phyloP scores from a whole-genome alignment of 495 filamentous ascomycete species.

The Ascodesmis nigricans region DNA sequence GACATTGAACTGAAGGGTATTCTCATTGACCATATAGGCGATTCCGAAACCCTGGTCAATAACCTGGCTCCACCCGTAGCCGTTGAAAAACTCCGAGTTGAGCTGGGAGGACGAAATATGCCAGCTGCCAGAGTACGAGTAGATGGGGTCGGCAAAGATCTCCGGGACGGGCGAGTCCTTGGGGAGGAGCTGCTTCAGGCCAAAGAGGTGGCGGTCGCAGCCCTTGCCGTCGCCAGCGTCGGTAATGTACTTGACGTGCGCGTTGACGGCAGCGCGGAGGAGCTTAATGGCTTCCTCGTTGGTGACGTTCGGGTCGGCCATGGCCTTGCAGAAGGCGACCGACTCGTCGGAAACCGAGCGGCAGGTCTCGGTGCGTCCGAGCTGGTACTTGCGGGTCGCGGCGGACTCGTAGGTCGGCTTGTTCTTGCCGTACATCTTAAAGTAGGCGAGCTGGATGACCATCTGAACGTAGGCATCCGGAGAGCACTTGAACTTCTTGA shows the following conservation, averaged over 20 bases:
- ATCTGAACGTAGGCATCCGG: conserved; percentile 97
- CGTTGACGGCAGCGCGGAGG: conserved; percentile 59
- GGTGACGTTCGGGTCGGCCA: conserved; percentile 40
- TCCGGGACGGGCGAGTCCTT: conserved; percentile 63
- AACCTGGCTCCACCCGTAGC: conserved; percentile 98
- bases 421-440: conserved; percentile 98
- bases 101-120: conserved; percentile 74
- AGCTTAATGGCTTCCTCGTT: conserved; percentile 39
- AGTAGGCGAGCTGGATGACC: conserved; percentile 96
- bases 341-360: conserved; percentile 78
- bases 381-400: conserved; percentile 80
- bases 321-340: conserved; percentile 74
- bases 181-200: conserved; percentile 72
- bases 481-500: conserved; percentile 98
- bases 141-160: conserved; percentile 73
- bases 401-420: conserved; percentile 96
- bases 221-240: conserved; percentile 80
- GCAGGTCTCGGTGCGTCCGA: conserved; percentile 90
- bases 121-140: conserved; percentile 66
- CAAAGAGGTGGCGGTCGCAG: conserved; percentile 91
- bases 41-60: conserved; percentile 92
- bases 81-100: conserved; percentile 93
- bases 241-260: conserved; percentile 73
- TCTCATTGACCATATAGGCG: conserved; percentile 99
- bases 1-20: conserved; percentile 92